A percentile compares a stretch with the other conserved stretches of the same genome.
Evolutionary conservation across 106 monocot genomes (phyloP).

Genomic region (Allium fistulosum): DNA sequence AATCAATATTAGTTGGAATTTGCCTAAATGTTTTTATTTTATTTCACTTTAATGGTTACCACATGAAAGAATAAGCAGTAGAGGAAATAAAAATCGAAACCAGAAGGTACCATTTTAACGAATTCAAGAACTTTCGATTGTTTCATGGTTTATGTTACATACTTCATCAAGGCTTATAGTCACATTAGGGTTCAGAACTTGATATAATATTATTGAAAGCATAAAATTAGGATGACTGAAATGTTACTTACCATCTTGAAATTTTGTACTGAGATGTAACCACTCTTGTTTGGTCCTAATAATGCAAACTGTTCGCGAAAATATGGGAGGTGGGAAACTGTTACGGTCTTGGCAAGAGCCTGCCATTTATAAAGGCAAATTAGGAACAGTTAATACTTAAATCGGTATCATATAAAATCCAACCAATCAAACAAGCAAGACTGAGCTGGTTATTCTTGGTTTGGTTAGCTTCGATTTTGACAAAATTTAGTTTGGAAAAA

Average conservation of each 20-base stretch:
- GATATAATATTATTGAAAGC: background rate
- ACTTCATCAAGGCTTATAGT: conserved; percentile 62
- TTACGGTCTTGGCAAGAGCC: conserved; percentile 84
- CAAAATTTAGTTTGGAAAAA: too few relatives aligned
- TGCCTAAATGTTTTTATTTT: too few relatives aligned
- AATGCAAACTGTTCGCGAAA: conserved; percentile 72
- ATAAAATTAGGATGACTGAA: background rate
- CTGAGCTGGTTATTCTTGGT: too few relatives aligned
- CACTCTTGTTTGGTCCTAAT: conserved; percentile 82
- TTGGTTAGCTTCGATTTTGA: too few relatives aligned
- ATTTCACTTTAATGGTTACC: too few relatives aligned
- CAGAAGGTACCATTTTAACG: conserved; percentile 46
- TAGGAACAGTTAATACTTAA: background rate
- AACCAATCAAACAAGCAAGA: too few relatives aligned
- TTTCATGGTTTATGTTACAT: conserved; percentile 88
- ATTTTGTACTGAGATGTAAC: conserved; percentile 73
- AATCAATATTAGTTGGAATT: too few relatives aligned
- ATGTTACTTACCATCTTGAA: conserved; percentile 49
- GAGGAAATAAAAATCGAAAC: too few relatives aligned
- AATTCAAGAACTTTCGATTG: conserved; percentile 93
- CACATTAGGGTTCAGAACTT: background rate
- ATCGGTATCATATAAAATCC: too few relatives aligned
- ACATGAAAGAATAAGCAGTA: too few relatives aligned
- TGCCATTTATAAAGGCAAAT: conserved; percentile 16
- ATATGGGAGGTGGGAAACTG: conserved; percentile 61